Percentiles rank a stretch among this genome's conserved stretches.
Evolutionary conservation across 1,284 basidiomycete species (phyloP).

Genomic region (Megacollybia platyphylla): DNA sequence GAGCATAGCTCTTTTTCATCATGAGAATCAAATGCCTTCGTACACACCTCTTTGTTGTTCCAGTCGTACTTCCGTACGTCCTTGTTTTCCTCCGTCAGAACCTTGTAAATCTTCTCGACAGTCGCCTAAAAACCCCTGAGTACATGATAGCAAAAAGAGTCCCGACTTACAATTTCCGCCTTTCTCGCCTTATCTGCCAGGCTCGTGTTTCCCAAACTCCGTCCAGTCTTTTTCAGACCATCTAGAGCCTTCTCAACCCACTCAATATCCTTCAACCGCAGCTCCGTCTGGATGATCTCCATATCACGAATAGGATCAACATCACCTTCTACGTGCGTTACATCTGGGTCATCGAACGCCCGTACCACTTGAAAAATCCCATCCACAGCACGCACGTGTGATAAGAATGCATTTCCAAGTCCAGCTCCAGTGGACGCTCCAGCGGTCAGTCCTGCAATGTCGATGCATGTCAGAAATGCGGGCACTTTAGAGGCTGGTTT

Average conservation of each 20-base stretch:
- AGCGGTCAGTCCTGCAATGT: conserved; percentile 96
- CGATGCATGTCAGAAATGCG: conserved; percentile 95
- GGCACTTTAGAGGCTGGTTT: conserved; percentile 86
- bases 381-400: conserved; percentile 95
- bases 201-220: conserved; percentile 65
- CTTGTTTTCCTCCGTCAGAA: conserved; percentile 72
- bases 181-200: conserved; percentile 94
- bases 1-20: conserved; percentile 74
- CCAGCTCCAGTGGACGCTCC: conserved; percentile 97
- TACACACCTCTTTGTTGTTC: conserved; percentile 91
- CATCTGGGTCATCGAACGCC: conserved; percentile 97
- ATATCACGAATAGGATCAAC: conserved; percentile 95
- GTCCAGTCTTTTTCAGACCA: conserved; percentile 56
- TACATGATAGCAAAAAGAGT: conserved; percentile 2
- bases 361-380: conserved; percentile 99
- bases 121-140: conserved; percentile 42
- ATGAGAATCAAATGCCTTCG: conserved; percentile 13
- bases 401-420: conserved; percentile 96
- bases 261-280: conserved; percentile 95
- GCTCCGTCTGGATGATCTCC: conserved; percentile 93
- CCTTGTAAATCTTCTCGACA: conserved; percentile 78
- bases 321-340: conserved; percentile 98
- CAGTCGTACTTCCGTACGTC: conserved; percentile 94
- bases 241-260: conserved; percentile 95
- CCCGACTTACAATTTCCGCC: conserved; percentile 76